Evolutionary conservation across 1,139 yeast species (phyloP).

Genomic region (Blastobotrys proliferans): DNA sequence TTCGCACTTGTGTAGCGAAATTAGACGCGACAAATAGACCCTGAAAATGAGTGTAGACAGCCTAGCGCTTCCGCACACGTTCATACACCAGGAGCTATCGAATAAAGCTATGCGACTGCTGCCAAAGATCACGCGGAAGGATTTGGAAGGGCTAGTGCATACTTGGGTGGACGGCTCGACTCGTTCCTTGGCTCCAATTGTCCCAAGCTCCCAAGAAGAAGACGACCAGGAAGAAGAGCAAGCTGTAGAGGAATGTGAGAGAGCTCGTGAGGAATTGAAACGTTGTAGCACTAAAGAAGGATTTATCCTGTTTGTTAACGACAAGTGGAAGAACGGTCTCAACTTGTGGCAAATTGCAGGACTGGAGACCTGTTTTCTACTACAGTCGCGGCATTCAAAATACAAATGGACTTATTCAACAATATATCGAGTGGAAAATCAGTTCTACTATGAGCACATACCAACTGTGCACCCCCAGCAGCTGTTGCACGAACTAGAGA

Average conservation of each 20-base stretch:
- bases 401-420: slow-evolving; percentile 58
- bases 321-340: slow-evolving; percentile 55
- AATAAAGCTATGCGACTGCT: slow-evolving; percentile 13
- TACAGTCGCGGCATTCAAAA: slow-evolving; percentile 51
- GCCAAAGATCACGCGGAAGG: slow-evolving; percentile 12
- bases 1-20: too few species aligned
- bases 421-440: too few species aligned
- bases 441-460: slow-evolving; percentile 38
- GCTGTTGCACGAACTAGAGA: slow-evolving; percentile 48
- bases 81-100: slow-evolving; percentile 17
- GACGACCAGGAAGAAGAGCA: slow-evolving; percentile 1
- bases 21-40: too few species aligned
- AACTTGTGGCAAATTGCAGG: slow-evolving; percentile 69
- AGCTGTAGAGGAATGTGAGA: slow-evolving; percentile 14
- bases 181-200: slow-evolving; percentile 18
- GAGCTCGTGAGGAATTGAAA: slow-evolving; percentile 16
- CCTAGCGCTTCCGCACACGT: slow-evolving; percentile 19
- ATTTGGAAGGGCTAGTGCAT: slow-evolving; percentile 19
- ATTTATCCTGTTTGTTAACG: slow-evolving; percentile 8
- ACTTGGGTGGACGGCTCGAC: too few species aligned
- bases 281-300: background rate
- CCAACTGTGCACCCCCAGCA: slow-evolving; percentile 37
- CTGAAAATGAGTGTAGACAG: too few species aligned
- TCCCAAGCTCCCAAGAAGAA: slow-evolving; percentile 11
- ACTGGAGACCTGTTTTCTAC: slow-evolving; percentile 60